Evolutionary conservation across 208 protist species (phyloP).

Genomic region (Leishmania arabica): DNA sequence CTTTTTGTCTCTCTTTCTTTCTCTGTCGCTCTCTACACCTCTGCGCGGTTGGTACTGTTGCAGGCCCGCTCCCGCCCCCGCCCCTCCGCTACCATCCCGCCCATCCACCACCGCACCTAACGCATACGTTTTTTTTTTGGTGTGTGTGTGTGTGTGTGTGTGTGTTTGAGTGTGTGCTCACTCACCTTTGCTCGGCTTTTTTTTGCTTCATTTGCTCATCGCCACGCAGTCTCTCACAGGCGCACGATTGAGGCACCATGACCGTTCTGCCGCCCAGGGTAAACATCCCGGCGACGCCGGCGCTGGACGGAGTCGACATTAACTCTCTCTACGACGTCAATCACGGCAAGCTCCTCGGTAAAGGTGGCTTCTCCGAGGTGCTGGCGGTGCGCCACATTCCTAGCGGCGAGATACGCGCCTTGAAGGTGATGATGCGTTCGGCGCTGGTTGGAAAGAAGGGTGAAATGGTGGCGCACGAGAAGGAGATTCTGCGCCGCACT

Average conservation of each 20-base stretch:
- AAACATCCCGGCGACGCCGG: constrained; percentile 71
- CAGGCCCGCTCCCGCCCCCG: not conserved
- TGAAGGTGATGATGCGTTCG: constrained; percentile 78
- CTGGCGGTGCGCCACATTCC: constrained; percentile 60
- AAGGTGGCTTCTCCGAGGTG: constrained; percentile 85
- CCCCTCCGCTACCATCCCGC: not conserved
- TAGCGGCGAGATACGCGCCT: constrained; percentile 62
- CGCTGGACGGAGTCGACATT: constrained; percentile 67
- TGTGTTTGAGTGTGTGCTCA: not conserved
- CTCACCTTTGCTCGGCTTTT: not conserved
- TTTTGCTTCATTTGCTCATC: not conserved
- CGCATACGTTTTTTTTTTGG: not conserved
- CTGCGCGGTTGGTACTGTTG: not conserved
- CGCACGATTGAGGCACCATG: not conserved
- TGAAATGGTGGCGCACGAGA: constrained; percentile 86
- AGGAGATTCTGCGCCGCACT: constrained; percentile 81
- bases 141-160: not conserved
- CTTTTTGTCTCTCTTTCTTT: not conserved
- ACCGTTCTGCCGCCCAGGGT: constrained; percentile 38
- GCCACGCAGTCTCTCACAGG: not conserved
- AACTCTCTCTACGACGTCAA: constrained; percentile 68
- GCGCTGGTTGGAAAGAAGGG: constrained; percentile 74
- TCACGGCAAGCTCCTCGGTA: constrained; percentile 58
- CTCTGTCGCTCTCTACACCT: not conserved
- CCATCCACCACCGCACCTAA: not conserved